Conservation (phyloP, 768 basidiomycete species). For the Phylloporus arenicola region DNA sequence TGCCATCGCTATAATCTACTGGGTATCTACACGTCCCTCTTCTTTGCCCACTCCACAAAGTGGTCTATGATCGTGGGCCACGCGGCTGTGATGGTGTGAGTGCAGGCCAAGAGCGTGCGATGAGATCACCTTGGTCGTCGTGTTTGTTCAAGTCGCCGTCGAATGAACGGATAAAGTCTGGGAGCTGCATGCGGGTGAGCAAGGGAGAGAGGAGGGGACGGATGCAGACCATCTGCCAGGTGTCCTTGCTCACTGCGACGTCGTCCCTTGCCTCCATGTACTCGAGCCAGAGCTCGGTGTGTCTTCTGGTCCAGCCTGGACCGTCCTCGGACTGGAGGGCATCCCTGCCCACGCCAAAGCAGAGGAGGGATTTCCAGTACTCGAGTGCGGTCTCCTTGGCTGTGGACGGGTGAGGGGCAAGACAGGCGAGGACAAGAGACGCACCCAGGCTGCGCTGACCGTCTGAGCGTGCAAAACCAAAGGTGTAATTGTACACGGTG, state of each 20-base stretch:
- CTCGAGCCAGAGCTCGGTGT: slow-evolving; percentile 74
- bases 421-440: slow-evolving; percentile 19
- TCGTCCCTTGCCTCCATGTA: slow-evolving; percentile 58
- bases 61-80: slow-evolving; percentile 89
- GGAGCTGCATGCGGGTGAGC: slow-evolving; percentile 45
- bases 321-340: slow-evolving; percentile 48
- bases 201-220: slow-evolving; percentile 2
- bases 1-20: slow-evolving; percentile 24
- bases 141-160: slow-evolving; percentile 69
- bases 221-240: slow-evolving; percentile 73
- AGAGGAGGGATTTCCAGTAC: slow-evolving; percentile 75
- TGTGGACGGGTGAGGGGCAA: slow-evolving; percentile 23
- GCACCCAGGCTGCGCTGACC: slow-evolving; percentile 78
- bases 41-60: slow-evolving; percentile 65
- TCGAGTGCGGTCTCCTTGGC: slow-evolving; percentile 66
- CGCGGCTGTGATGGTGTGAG: slow-evolving; percentile 45
- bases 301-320: slow-evolving; percentile 58
- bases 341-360: slow-evolving; percentile 62
- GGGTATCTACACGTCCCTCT: slow-evolving; percentile 10
- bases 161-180: slow-evolving; percentile 72
- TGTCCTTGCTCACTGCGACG: slow-evolving; percentile 83
- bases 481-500: slow-evolving; percentile 75
- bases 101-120: slow-evolving; percentile 7
- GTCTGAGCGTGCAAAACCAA: slow-evolving; percentile 68
- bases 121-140: slow-evolving; percentile 60